Evolutionary conservation across 768 basidiomycete species (phyloP).

Genomic region (Tremella fuciformis): DNA sequence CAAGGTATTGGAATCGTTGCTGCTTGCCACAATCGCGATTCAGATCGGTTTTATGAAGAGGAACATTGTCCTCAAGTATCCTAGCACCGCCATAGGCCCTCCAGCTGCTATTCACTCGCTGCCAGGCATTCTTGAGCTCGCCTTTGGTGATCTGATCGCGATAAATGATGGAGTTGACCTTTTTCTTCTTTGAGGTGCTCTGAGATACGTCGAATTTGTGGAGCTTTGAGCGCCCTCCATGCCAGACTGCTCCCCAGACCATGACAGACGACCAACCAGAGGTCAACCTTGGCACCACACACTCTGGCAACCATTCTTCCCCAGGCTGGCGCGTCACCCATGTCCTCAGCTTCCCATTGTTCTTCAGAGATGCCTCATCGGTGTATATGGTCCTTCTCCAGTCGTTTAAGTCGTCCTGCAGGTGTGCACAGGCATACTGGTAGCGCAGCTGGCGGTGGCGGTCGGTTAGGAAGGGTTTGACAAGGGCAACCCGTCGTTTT

Average conservation of each 20-base stretch:
- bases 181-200: slow-evolving; percentile 12
- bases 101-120: no score
- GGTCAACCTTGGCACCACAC: slow-evolving; percentile 9
- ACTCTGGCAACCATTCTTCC: slow-evolving; percentile 11
- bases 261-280: slow-evolving; percentile 7
- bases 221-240: slow-evolving; percentile 10
- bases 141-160: slow-evolving; percentile 15
- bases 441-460: neutral
- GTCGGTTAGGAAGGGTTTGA: slow-evolving; percentile 12
- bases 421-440: slow-evolving; percentile 1
- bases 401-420: slow-evolving; percentile 5
- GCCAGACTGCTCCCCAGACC: slow-evolving; percentile 20
- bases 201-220: slow-evolving; percentile 7
- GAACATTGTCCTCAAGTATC: slow-evolving; percentile 10
- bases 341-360: slow-evolving; percentile 6
- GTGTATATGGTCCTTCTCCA: slow-evolving; percentile 14
- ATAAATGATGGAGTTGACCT: slow-evolving; percentile 9
- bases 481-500: slow-evolving; percentile 9
- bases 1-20: no score
- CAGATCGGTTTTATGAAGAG: no score
- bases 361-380: slow-evolving; percentile 9
- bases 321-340: slow-evolving; percentile 9
- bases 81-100: slow-evolving; percentile 11
- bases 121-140: neutral
- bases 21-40: no score